Base-by-base conservation (phyloP, 2,329 filamentous ascomycete species). In the Cladophialophora psammophila region DNA sequence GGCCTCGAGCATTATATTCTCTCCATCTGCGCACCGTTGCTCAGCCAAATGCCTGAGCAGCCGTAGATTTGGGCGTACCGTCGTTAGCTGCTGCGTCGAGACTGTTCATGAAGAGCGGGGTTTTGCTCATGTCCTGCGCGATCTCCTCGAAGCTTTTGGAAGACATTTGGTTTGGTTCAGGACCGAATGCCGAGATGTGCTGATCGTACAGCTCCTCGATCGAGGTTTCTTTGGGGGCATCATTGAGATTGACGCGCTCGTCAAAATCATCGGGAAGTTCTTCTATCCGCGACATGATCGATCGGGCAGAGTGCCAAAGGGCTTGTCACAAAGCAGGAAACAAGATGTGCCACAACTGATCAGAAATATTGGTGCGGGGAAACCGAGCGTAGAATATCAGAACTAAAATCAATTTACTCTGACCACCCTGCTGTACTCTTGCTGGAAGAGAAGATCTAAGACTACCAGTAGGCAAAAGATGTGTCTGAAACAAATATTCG, bases 41-140 rank as follows among this genome's bases (percentile, higher is more conserved):
- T 73, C 58, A 70, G 40, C 56, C 57, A 66, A 52, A 18, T 53
- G 54, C 52, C 36, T 61, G 57, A 58, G 64, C 54, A 42, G 56
- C 34, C 31, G 53, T 64, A 10, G 59, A 45, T 32, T 62, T 38
- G 26, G 34, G 65, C 69, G 60, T 75, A 81, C 85, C 83, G 68
- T 84, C 83, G 65, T 84, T 85, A 61, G 84, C 84, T 12, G 84
- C 85, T 66, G 87, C 85, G 66, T 87, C 92, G 38, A 97, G 85
- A 72, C 92, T 90, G 35, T 93, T 98, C 95, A 99, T 99, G 84
- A 99, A 99, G 42, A 99, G 86, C 6, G 95, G 95, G 56, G 86
- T 85, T 71, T 88, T 87, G 75, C 90, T 91, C 80, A 92, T 83
- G 73, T 90, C 86, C 55, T 83, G 80, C 48, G 89, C 75, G 40